Percentiles rank a stretch among this genome's conserved stretches.
phyloP scores from a whole-genome alignment of 2,329 filamentous ascomycete species.

The Paraconiothyrium sp. region DNA sequence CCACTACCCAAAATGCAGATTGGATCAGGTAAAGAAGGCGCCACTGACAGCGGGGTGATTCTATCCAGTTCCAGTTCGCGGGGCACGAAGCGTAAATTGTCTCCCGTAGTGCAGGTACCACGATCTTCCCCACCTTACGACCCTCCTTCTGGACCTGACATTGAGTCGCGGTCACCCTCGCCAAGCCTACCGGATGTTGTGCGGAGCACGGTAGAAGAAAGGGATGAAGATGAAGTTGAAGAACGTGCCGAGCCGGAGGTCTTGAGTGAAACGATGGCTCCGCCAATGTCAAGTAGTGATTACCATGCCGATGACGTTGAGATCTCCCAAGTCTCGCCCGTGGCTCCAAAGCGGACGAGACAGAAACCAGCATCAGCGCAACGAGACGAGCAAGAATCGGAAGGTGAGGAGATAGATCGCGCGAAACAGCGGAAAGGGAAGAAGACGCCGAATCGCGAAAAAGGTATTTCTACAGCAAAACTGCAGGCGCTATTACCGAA shows the following conservation, averaged over 20 bases:
- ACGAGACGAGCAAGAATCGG: conserved; percentile 32
- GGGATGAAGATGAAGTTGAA: conserved; percentile 27
- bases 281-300: conserved; percentile 55
- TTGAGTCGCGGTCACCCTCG: conserved; percentile 44
- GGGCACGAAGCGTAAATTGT: conserved; percentile 51
- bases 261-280: conserved; percentile 54
- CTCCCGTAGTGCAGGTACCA: conserved; percentile 49
- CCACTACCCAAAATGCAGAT: conserved; percentile 62
- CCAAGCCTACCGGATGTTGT: conserved; percentile 46
- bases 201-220: conserved; percentile 40
- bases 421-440: conserved; percentile 31
- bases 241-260: conserved; percentile 37
- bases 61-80: conserved; percentile 45
- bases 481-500: conserved; percentile 58
- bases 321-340: conserved; percentile 26
- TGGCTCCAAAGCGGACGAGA: conserved; percentile 28
- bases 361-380: conserved; percentile 29
- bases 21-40: conserved; percentile 34
- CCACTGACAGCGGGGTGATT: conserved; percentile 40
- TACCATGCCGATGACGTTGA: conserved; percentile 31
- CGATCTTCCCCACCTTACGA: conserved; percentile 50
- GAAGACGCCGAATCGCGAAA: conserved; percentile 34
- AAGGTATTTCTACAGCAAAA: conserved; percentile 53
- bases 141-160: conserved; percentile 37
- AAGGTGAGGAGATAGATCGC: conserved; percentile 28